Conservation (phyloP, 176 grass and related monocot species). For the Chloris gayana region DNA sequence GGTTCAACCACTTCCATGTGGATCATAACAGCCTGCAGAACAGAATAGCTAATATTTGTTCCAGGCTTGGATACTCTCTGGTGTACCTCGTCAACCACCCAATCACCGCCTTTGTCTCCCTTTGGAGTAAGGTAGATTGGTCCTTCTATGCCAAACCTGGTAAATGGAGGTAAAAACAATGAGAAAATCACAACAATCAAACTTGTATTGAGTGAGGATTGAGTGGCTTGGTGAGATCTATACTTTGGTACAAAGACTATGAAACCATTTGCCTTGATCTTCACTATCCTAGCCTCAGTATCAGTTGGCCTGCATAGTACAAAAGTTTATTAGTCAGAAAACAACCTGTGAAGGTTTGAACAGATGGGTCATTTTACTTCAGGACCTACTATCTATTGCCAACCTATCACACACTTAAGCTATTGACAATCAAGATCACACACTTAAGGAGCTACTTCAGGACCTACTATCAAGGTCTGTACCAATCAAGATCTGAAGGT, state of each 20-base stretch:
- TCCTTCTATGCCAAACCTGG: conserved; percentile 94
- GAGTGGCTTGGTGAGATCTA: neutral
- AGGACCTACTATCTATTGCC: neutral
- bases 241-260: conserved; percentile 99
- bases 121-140: conserved; percentile 81
- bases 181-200: neutral
- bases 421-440: conserved; percentile 20
- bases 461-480: conserved; percentile 21
- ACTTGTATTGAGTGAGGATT: neutral
- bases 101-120: conserved; percentile 81
- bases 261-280: conserved; percentile 97
- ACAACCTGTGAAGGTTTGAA: conserved; percentile 11
- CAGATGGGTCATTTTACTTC: conserved; percentile 5
- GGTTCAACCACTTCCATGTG: conserved; percentile 98
- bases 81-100: conserved; percentile 91
- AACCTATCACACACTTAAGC: neutral
- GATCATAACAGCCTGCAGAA: conserved; percentile 82
- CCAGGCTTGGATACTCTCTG: conserved; percentile 78
- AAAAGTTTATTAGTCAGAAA: conserved; percentile 24
- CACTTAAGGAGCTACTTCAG: conserved; percentile 2
- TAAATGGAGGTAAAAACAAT: neutral
- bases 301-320: conserved; percentile 72
- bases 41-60: conserved; percentile 56
- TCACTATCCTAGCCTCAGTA: conserved; percentile 96
- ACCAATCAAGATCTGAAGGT: conserved; percentile 57